Percentiles rank a stretch among this genome's conserved stretches.
phyloP scores from a whole-genome alignment of 139 green algal species.

The Picochlorum sp. region DNA sequence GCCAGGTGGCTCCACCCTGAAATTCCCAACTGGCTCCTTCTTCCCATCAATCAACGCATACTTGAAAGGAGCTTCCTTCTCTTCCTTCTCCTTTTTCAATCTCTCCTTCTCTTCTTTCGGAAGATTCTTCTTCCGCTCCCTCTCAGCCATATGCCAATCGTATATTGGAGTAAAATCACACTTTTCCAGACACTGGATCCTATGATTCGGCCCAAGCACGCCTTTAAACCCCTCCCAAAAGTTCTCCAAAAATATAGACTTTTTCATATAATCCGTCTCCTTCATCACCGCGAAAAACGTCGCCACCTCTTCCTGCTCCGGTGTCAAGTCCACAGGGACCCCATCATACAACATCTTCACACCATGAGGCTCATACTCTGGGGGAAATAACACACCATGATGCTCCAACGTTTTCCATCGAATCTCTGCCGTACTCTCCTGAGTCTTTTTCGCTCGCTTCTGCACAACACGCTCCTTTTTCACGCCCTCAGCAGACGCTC shows the following conservation, averaged over 20 bases:
- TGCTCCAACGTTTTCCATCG: slow-evolving; percentile 89
- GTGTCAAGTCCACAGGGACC: slow-evolving; percentile 79
- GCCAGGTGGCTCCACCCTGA: slow-evolving; percentile 92
- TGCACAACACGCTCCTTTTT: slow-evolving; percentile 8
- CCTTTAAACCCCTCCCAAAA: slow-evolving; percentile 93
- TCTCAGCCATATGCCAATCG: slow-evolving; percentile 72
- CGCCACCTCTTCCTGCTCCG: slow-evolving; percentile 81
- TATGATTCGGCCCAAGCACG: slow-evolving; percentile 77
- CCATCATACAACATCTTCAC: slow-evolving; percentile 87
- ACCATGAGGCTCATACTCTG: slow-evolving; percentile 84
- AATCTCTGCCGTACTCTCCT: slow-evolving; percentile 19
- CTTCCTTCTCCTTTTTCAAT: slow-evolving; percentile 75
- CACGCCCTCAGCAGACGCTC: neutral
- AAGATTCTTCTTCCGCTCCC: slow-evolving; percentile 85
- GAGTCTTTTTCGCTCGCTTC: slow-evolving; percentile 9
- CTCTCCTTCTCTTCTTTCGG: slow-evolving; percentile 89
- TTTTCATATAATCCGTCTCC: slow-evolving; percentile 94
- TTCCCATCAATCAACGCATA: slow-evolving; percentile 76
- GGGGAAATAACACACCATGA: slow-evolving; percentile 92
- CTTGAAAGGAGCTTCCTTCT: slow-evolving; percentile 85
- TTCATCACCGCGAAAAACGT: slow-evolving; percentile 95
- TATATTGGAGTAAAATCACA: slow-evolving; percentile 96
- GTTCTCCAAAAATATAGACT: slow-evolving; percentile 83
- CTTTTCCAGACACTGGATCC: slow-evolving; percentile 73
- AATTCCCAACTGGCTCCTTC: slow-evolving; percentile 96